These are phyloP conservation scores for Claviceps arundinis DNA, from an alignment of 2,329 filamentous ascomycete genomes.

Conservation along the genomic window DNA sequence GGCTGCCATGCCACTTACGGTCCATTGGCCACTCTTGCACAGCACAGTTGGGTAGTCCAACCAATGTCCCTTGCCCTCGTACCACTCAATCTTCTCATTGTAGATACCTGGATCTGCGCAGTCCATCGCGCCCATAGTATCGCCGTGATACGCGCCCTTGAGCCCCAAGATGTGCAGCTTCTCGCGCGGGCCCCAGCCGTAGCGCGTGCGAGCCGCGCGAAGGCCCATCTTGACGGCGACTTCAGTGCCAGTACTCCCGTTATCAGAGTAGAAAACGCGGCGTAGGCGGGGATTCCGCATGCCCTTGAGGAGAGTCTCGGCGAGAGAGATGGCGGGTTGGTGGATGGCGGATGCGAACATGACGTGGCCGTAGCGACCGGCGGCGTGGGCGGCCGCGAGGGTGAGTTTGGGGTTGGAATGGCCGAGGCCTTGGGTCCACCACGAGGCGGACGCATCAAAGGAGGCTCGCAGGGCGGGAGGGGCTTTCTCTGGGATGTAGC, in stretches of 20 bases:
- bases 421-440: slow-evolving; percentile 84
- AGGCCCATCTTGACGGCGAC: slow-evolving; percentile 79
- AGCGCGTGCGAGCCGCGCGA: slow-evolving; percentile 51
- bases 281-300: slow-evolving; percentile 51
- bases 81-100: slow-evolving; percentile 81
- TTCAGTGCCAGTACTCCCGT: slow-evolving; percentile 72
- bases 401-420: slow-evolving; percentile 62
- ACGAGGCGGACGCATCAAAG: slow-evolving; percentile 75
- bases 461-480: slow-evolving; percentile 31
- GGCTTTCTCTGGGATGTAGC: too few relatives aligned
- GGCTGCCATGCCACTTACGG: slow-evolving; percentile 39
- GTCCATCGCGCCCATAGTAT: slow-evolving; percentile 83
- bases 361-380: slow-evolving; percentile 73
- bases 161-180: slow-evolving; percentile 59
- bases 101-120: slow-evolving; percentile 63
- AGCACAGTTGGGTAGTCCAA: slow-evolving; percentile 65
- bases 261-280: slow-evolving; percentile 73
- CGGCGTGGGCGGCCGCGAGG: slow-evolving; percentile 65
- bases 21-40: slow-evolving; percentile 54
- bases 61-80: slow-evolving; percentile 66
- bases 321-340: slow-evolving; percentile 58
- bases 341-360: slow-evolving; percentile 80
- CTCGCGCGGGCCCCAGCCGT: slow-evolving; percentile 46
- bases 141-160: slow-evolving; percentile 73
- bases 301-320: slow-evolving; percentile 46